Evolutionary conservation across 1,284 basidiomycete genomes (phyloP).

Genomic region (Ustilago loliicola): DNA sequence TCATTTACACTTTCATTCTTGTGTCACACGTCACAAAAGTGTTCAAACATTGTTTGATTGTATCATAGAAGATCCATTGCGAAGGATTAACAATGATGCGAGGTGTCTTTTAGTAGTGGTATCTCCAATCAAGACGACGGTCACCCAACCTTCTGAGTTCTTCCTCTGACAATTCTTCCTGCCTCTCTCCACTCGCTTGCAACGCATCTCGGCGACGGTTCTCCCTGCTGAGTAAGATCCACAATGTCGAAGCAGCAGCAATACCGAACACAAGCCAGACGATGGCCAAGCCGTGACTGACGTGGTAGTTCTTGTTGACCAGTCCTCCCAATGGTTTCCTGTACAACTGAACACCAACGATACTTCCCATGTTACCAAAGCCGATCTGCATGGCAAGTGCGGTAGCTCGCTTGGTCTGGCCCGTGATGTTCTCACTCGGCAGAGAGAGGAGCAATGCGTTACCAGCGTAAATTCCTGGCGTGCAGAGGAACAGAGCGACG

Average conservation of each 20-base stretch:
- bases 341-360: slow-evolving; percentile 75
- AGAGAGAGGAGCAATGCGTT: slow-evolving; percentile 74
- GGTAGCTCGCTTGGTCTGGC: slow-evolving; percentile 79
- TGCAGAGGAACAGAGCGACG: slow-evolving; percentile 76
- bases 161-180: slow-evolving; percentile 9
- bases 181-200: slow-evolving; percentile 14
- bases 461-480: slow-evolving; percentile 77
- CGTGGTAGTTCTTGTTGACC: slow-evolving; percentile 75
- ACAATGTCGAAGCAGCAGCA: slow-evolving; percentile 73
- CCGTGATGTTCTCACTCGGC: slow-evolving; percentile 80
- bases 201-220: slow-evolving; percentile 71
- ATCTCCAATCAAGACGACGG: slow-evolving; percentile 42
- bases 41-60: too few species aligned
- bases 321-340: slow-evolving; percentile 73
- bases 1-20: not conserved
- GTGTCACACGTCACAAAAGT: too few species aligned
- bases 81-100: not conserved
- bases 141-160: slow-evolving; percentile 31
- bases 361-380: slow-evolving; percentile 78
- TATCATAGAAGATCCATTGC: not conserved
- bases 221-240: slow-evolving; percentile 74
- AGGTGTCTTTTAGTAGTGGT: slow-evolving; percentile 14
- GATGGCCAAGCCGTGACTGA: slow-evolving; percentile 73
- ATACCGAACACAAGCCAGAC: slow-evolving; percentile 72
- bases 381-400: slow-evolving; percentile 79